These are phyloP conservation scores for Yamagishiella unicocca DNA, from an alignment of 139 green algal species.

Conservation along the genomic window DNA sequence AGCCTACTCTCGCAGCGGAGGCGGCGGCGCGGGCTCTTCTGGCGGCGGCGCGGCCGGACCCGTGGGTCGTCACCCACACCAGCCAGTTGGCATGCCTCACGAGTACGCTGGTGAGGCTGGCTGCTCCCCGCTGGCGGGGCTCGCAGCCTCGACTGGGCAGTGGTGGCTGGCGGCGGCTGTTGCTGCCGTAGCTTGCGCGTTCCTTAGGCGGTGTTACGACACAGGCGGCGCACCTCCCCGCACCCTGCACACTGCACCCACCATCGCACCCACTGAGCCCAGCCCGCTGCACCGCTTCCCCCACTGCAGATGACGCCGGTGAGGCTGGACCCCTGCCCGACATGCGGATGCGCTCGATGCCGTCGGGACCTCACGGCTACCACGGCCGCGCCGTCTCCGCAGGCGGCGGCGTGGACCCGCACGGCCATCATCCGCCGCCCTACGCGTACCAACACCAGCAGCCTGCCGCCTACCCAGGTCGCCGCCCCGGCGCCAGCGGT, in stretches of 20 bases:
- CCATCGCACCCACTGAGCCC: no score
- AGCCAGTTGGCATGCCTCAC: neutral
- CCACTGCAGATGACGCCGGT: no score
- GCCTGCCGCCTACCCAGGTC: neutral
- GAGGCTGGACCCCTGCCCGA: no score
- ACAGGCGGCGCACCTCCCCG: no score
- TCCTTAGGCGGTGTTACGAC: no score
- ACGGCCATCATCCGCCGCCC: neutral
- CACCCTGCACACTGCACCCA: neutral
- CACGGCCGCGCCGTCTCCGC: neutral
- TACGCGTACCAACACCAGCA: neutral
- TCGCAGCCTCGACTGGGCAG: no score
- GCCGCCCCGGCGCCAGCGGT: neutral
- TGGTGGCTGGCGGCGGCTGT: no score
- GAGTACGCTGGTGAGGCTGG: constrained; percentile 6
- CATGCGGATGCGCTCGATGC: no score
- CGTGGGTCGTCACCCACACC: neutral
- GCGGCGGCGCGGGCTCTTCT: neutral
- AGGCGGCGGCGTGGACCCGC: neutral
- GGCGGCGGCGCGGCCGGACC: neutral
- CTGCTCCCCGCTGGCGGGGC: no score
- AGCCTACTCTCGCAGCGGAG: neutral
- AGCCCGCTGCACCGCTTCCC: no score
- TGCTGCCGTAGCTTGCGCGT: no score
- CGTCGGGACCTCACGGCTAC: constrained; percentile 5